Percentiles rank a stretch among this genome's conserved stretches.
Conservation (phyloP, 139 green algal genomes). For the Picochlorum sp. region DNA sequence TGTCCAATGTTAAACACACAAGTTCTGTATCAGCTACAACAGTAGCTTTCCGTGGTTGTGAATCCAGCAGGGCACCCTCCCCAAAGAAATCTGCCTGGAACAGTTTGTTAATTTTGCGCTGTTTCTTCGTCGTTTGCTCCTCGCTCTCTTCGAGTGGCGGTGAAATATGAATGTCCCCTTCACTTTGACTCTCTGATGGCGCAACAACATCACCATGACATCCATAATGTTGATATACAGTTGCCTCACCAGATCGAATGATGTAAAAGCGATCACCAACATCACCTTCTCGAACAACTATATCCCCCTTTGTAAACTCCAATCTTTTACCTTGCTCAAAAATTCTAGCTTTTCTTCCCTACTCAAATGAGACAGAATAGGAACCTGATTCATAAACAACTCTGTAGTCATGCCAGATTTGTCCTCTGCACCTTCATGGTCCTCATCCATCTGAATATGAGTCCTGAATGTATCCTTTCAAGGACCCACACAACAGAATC, state of each 20-base stretch:
- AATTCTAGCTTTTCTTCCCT: conserved; percentile 72
- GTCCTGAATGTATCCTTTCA: conserved; percentile 74
- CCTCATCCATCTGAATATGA: conserved; percentile 57
- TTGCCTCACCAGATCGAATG: conserved; percentile 85
- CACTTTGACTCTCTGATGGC: not conserved
- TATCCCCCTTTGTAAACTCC: conserved; percentile 18
- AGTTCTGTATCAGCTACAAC: conserved; percentile 71
- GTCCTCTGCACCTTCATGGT: conserved; percentile 48
- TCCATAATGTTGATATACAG: conserved; percentile 54
- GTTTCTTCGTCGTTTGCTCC: not conserved
- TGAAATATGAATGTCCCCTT: not conserved
- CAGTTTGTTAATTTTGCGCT: conserved; percentile 69
- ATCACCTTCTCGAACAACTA: conserved; percentile 62
- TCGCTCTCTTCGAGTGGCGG: not conserved
- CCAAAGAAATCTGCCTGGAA: conserved; percentile 91
- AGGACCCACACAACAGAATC: conserved; percentile 84
- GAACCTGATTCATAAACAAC: conserved; percentile 84
- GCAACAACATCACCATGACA: not conserved
- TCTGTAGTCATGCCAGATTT: conserved; percentile 38
- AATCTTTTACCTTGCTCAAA: conserved; percentile 71
- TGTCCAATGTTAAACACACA: conserved; percentile 65
- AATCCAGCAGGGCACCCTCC: conserved; percentile 69
- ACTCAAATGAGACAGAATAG: conserved; percentile 64
- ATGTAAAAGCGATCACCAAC: conserved; percentile 87
- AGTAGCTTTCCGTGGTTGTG: conserved; percentile 55